A percentile compares a stretch with the other conserved stretches of the same genome.
phyloP scores from a whole-genome alignment of 1,284 basidiomycete species.

The Pterulicium gracile region DNA sequence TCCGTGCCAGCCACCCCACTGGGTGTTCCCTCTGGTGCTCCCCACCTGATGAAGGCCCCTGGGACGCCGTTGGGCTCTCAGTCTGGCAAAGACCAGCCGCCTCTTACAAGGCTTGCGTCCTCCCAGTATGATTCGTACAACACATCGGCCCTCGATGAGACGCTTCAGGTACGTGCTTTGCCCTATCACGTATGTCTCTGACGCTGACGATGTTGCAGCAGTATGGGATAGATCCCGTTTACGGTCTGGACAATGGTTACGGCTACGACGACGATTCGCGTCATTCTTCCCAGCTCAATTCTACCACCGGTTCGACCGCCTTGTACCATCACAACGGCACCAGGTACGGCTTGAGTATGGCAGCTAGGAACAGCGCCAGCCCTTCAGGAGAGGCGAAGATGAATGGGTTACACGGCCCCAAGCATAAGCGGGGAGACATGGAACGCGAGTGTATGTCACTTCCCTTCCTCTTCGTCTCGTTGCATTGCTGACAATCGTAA shows the following conservation, averaged over 20 bases:
- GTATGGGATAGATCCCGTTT: constrained; percentile 51
- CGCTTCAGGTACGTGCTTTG: constrained; percentile 29
- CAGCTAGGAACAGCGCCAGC: constrained; percentile 35
- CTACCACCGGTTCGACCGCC: constrained; percentile 63
- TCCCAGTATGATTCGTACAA: constrained; percentile 37
- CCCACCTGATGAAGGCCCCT: constrained; percentile 51
- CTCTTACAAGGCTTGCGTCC: constrained; percentile 55
- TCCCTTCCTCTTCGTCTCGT: constrained; percentile 8
- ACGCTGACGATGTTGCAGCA: constrained; percentile 22
- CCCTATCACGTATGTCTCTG: constrained; percentile 6
- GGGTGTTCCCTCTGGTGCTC: constrained; percentile 35
- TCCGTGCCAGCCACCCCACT: constrained; percentile 72
- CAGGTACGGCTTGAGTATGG: constrained; percentile 60
- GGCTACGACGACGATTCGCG: constrained; percentile 46
- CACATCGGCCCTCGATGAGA: constrained; percentile 37
- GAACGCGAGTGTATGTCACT: constrained; percentile 68
- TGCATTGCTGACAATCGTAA: too few species aligned
- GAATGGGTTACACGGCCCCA: constrained; percentile 82
- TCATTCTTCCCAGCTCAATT: constrained; percentile 28
- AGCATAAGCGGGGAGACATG: constrained; percentile 88
- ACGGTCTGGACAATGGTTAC: constrained; percentile 46
- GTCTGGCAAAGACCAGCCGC: constrained; percentile 49
- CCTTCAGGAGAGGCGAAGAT: constrained; percentile 54
- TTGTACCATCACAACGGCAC: constrained; percentile 72
- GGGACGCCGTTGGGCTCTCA: constrained; percentile 56